Conservation (phyloP, 768 basidiomycete species). For the Sporobolomyces roseus region DNA sequence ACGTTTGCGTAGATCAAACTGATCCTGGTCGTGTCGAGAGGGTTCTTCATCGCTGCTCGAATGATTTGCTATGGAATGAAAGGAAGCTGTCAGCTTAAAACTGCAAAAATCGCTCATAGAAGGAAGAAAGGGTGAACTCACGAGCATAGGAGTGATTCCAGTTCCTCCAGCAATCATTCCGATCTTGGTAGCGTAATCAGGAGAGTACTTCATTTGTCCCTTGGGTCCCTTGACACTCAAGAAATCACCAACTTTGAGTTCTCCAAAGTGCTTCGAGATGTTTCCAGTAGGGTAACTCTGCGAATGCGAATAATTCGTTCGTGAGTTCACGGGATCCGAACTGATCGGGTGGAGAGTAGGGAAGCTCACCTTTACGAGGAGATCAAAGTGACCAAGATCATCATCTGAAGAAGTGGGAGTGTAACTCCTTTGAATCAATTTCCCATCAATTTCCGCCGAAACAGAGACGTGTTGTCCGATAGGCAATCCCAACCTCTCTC, state of each 20-base stretch:
- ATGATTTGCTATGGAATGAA: conserved; percentile 65
- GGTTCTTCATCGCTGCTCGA: conserved; percentile 83
- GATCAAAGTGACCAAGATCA: conserved; percentile 83
- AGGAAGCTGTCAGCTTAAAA: background rate
- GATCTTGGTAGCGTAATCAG: conserved; percentile 67
- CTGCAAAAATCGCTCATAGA: background rate
- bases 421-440: conserved; percentile 84
- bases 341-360: background rate
- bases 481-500: conserved; percentile 83
- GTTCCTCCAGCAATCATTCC: conserved; percentile 99
- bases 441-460: conserved; percentile 83
- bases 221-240: conserved; percentile 92
- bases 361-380: conserved; percentile 80
- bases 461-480: conserved; percentile 95
- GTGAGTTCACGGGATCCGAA: background rate
- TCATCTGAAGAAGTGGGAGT: conserved; percentile 93
- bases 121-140: conserved; percentile 12
- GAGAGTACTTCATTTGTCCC: conserved; percentile 82
- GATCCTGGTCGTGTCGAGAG: conserved; percentile 74
- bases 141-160: conserved; percentile 96
- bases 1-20: conserved; percentile 96
- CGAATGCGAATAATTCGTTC: background rate
- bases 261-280: conserved; percentile 78
- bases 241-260: conserved; percentile 79
- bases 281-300: conserved; percentile 97